These are phyloP conservation scores for Endoconidiophora laricicola DNA, from an alignment of 2,329 filamentous ascomycete genomes.

Conservation along the genomic window DNA sequence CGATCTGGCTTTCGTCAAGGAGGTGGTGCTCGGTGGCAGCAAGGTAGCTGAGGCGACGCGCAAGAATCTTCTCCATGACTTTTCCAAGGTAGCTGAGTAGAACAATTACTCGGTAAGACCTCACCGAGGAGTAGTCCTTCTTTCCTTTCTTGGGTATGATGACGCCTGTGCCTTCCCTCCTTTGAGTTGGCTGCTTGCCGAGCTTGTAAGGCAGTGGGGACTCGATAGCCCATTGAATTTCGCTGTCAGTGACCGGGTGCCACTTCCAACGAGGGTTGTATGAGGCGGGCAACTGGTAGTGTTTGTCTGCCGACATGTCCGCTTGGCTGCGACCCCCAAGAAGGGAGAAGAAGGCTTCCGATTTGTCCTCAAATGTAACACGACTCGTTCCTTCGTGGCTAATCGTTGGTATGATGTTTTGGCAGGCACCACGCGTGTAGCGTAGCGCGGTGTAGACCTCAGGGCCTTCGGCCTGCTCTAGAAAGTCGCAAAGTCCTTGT, in stretches of 20 bases:
- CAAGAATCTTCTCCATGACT: slow-evolving; percentile 24
- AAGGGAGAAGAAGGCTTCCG: neutral
- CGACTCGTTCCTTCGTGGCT: neutral
- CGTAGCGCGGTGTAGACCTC: neutral
- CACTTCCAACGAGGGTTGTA: no score
- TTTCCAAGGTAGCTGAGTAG: no score
- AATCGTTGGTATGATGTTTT: neutral
- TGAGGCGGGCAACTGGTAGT: neutral
- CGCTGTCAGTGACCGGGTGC: neutral
- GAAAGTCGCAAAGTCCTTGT: neutral
- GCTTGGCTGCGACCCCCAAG: neutral
- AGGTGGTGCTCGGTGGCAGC: slow-evolving; percentile 23
- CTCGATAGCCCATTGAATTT: neutral
- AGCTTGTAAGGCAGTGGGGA: neutral
- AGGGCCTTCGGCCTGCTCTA: neutral
- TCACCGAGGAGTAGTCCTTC: neutral
- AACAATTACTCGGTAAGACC: neutral
- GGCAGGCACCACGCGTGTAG: neutral
- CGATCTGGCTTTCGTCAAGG: slow-evolving; percentile 17
- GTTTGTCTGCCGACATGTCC: no score
- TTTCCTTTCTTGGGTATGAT: neutral
- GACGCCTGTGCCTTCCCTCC: neutral
- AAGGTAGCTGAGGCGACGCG: slow-evolving; percentile 24
- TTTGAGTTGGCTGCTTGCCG: neutral
- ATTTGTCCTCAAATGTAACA: neutral